Evolutionary conservation across 306 rosid genomes (phyloP), one percentile per base, ranked within the genome.

Genomic region (Cicer cuneatum): DNA sequence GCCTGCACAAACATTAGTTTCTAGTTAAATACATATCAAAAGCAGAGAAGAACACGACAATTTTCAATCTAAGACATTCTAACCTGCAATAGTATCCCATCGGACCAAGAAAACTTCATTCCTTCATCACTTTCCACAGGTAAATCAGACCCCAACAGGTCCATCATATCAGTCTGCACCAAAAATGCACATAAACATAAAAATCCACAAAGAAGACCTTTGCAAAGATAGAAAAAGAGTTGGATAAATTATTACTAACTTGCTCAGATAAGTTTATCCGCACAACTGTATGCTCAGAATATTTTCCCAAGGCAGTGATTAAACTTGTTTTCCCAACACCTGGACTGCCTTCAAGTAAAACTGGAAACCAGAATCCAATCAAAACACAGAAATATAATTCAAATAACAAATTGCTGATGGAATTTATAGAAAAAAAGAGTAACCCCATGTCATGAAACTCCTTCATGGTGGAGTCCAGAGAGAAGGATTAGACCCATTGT

Each of bases 321-420:
- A 94, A 88, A 87, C 97, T 94, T 51, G 98, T 94, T 80, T 94
- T 94, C 82, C 98, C 98, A 46, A 94, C 98, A 78, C 98, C 98
- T 14, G 98, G 98, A 80, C 98, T 91, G 12, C 98, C 98, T 84
- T 94, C 98, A 69, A 94, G 84, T 81, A 94, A 80, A 84, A 94
- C 97, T 91, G 86, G 73, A 89, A 75, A 42, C 46, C 71, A 76
- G 35, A 47, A 40, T 37, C 57, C 45, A 73, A 65, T 48, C 65
- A 75, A 78, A 72, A 59, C 68, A 53, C 61, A 54, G 37, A 71
- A 21, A 59, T 46, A 8, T 12, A 62, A 49, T 60, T 15, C 40
- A 43, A 8, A 18, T 69, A 19, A 37, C 5, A 65, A 57, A 49
- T 48, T 69, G 35, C 13, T 47, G 61, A 35, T 69, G 7, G 46